Conservation (phyloP, 2,329 filamentous ascomycete genomes). For the Verticillium longisporum region DNA sequence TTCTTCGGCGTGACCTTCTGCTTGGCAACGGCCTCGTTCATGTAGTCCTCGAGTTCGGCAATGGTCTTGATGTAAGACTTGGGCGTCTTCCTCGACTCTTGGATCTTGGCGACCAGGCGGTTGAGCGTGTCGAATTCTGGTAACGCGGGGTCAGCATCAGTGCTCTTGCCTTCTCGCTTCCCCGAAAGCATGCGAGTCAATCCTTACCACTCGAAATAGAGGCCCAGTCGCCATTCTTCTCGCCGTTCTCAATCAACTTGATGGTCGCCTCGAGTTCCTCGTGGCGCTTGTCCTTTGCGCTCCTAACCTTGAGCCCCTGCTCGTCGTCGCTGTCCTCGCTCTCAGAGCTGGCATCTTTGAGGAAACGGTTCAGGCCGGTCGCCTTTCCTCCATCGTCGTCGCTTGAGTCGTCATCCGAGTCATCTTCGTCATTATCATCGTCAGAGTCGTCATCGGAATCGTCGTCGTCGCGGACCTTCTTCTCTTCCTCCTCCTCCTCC, state of each 20-base stretch:
- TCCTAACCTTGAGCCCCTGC: slow-evolving; percentile 81
- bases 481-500: slow-evolving; percentile 63
- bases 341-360: slow-evolving; percentile 61
- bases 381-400: slow-evolving; percentile 61
- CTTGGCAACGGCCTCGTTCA: slow-evolving; percentile 91
- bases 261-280: slow-evolving; percentile 91
- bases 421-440: slow-evolving; percentile 45
- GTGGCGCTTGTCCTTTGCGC: slow-evolving; percentile 93
- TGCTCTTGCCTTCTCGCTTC: not conserved
- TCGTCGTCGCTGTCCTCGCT: slow-evolving; percentile 86
- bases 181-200: not conserved
- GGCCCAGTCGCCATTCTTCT: slow-evolving; percentile 97
- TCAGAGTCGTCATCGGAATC: slow-evolving; percentile 47
- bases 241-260: slow-evolving; percentile 87
- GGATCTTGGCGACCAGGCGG: slow-evolving; percentile 74
- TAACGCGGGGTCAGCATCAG: slow-evolving; percentile 27
- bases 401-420: slow-evolving; percentile 44
- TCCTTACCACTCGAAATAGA: slow-evolving; percentile 77
- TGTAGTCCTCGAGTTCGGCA: slow-evolving; percentile 86
- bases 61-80: slow-evolving; percentile 91
- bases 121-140: slow-evolving; percentile 93
- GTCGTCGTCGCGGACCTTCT: slow-evolving; percentile 36
- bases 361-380: slow-evolving; percentile 74
- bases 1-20: slow-evolving; percentile 96
- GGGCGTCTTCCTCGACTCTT: slow-evolving; percentile 69